These are phyloP conservation scores for Thelephora aurantiotincta DNA, from an alignment of 768 basidiomycete genomes.

Conservation along the genomic window DNA sequence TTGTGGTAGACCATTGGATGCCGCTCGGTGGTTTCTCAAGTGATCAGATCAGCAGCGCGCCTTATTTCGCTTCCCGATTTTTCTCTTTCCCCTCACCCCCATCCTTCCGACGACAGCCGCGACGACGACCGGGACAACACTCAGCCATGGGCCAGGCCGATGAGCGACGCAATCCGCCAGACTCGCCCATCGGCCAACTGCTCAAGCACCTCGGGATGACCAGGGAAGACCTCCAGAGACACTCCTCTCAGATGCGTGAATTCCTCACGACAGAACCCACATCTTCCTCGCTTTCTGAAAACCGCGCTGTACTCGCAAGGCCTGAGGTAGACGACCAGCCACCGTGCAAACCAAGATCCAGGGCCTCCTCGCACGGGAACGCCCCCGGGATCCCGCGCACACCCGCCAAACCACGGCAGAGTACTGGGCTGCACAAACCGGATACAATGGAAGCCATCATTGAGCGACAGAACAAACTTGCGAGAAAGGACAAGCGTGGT, in stretches of 20 bases:
- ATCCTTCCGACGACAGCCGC: background rate
- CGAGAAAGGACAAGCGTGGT: conserved; percentile 33
- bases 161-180: conserved; percentile 1
- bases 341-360: conserved; percentile 14
- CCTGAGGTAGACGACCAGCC: background rate
- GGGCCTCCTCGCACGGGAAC: conserved; percentile 41
- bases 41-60: background rate
- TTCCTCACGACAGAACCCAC: conserved; percentile 48
- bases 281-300: conserved; percentile 27
- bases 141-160: background rate
- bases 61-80: background rate
- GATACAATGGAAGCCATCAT: conserved; percentile 70
- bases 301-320: too few relatives aligned
- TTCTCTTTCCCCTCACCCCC: background rate
- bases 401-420: conserved; percentile 12
- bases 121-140: background rate
- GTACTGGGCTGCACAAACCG: conserved; percentile 14
- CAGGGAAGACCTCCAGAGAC: conserved; percentile 56
- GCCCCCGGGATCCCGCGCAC: conserved; percentile 38
- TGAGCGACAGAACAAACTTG: conserved; percentile 50
- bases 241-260: conserved; percentile 69
- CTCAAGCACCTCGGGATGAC: conserved; percentile 62
- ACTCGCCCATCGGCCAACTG: conserved; percentile 62
- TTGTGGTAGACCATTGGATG: conserved; percentile 65
- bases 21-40: conserved; percentile 4